Conservation (phyloP, 306 rosid species). For the Pterocarpus santalinus region DNA sequence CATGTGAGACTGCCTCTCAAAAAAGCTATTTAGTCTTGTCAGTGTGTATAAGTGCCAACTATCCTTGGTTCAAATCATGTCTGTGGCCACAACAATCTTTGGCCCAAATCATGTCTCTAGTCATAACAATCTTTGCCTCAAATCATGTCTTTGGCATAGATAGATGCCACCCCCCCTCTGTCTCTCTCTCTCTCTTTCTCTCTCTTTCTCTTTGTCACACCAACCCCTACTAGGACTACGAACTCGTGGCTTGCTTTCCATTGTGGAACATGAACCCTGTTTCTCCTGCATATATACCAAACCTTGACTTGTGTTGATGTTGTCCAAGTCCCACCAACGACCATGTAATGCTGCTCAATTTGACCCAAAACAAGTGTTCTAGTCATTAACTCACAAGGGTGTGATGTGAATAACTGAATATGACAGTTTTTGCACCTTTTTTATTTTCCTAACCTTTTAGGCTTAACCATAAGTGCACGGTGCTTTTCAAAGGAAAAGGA, state of each 20-base stretch:
- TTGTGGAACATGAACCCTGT: constrained; percentile 60
- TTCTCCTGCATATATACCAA: constrained; percentile 47
- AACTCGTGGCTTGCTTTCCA: constrained; percentile 52
- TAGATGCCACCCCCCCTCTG: neutral
- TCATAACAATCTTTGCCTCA: neutral
- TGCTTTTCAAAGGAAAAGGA: neutral
- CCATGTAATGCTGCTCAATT: constrained; percentile 39
- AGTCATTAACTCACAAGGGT: constrained; percentile 9
- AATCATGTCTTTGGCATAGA: neutral
- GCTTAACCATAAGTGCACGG: constrained; percentile 24
- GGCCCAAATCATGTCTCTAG: constrained; percentile 27
- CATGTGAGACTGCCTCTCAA: constrained; percentile 42
- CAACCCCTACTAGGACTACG: constrained; percentile 37
- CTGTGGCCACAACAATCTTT: constrained; percentile 13
- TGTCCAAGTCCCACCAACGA: constrained; percentile 24
- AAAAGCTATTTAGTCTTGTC: constrained; percentile 56
- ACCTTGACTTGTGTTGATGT: constrained; percentile 30
- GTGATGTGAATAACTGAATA: neutral
- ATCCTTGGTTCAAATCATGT: constrained; percentile 34
- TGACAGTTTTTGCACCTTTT: neutral
- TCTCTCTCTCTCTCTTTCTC: too few relatives aligned
- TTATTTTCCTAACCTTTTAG: constrained; percentile 1
- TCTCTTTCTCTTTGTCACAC: neutral
- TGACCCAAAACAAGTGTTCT: constrained; percentile 36
- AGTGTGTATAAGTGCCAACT: neutral